Evolutionary conservation across 768 basidiomycete genomes (phyloP).

Genomic region (Kwoniella europaea): DNA sequence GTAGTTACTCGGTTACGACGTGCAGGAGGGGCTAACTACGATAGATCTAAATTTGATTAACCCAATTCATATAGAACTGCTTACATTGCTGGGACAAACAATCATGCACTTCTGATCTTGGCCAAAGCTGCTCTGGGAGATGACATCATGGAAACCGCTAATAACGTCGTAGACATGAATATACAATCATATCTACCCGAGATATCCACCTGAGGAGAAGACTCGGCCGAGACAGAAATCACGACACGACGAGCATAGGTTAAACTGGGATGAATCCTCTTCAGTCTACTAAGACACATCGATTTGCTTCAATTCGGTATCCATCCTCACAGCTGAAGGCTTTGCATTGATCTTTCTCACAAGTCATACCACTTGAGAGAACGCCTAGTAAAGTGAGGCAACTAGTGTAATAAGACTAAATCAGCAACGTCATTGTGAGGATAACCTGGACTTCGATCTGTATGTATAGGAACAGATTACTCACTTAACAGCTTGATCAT

Average conservation of each 20-base stretch:
- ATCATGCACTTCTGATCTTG: background rate
- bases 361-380: background rate
- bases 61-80: background rate
- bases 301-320: background rate
- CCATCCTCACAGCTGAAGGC: constrained; percentile 1
- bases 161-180: too few species aligned
- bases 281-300: background rate
- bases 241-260: too few species aligned
- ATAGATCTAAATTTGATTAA: constrained; percentile 54
- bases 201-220: too few species aligned
- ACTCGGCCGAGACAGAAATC: too few species aligned
- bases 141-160: too few species aligned
- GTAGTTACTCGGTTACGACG: constrained; percentile 81
- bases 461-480: background rate
- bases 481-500: background rate
- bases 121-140: background rate
- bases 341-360: background rate
- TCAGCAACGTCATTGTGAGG: background rate
- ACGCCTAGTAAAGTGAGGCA: constrained; percentile 2
- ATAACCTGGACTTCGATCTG: too few species aligned
- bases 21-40: constrained; percentile 64
- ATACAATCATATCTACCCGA: too few species aligned
- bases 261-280: too few species aligned
- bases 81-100: background rate
- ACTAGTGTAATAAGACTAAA: background rate